phyloP scores from a whole-genome alignment of 225 moss, liverwort and hornwort species.

The Sphagnum tenellum region DNA sequence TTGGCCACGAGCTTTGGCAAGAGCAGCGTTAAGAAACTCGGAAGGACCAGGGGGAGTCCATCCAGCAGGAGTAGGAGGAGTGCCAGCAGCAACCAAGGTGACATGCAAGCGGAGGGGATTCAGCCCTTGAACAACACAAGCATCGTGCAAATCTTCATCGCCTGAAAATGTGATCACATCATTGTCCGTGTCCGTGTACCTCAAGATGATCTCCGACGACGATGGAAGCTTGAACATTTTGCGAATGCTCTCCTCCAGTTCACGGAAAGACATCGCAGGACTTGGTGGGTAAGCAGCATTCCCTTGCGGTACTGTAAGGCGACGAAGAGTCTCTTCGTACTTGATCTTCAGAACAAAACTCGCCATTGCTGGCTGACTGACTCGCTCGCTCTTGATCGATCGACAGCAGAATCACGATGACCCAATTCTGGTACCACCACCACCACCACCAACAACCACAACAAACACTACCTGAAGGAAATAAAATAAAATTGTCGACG shows the following conservation, averaged over 20 bases:
- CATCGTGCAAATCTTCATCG: slow-evolving; percentile 60
- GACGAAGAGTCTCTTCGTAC: slow-evolving; percentile 59
- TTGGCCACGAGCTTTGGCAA: too few relatives aligned
- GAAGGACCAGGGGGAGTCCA: too few relatives aligned
- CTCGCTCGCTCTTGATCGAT: too few relatives aligned
- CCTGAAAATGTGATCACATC: slow-evolving; percentile 69
- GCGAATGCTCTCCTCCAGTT: slow-evolving; percentile 55
- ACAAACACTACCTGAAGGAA: too few relatives aligned
- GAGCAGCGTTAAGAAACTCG: too few relatives aligned
- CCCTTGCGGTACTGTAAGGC: slow-evolving; percentile 21
- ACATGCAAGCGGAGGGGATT: slow-evolving; percentile 76
- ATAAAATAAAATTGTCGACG: too few relatives aligned
- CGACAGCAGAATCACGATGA: too few relatives aligned
- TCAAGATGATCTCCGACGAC: slow-evolving; percentile 30
- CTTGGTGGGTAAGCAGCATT: slow-evolving; percentile 2
- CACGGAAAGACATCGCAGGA: slow-evolving; percentile 37
- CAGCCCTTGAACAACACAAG: slow-evolving; percentile 47
- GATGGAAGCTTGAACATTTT: slow-evolving; percentile 51
- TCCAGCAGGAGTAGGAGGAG: neutral
- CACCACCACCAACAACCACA: too few relatives aligned
- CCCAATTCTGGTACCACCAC: too few relatives aligned
- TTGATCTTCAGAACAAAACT: slow-evolving; percentile 38
- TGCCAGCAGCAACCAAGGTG: neutral
- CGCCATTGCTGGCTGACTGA: neutral
- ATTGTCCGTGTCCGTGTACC: slow-evolving; percentile 63